Evolutionary conservation across 352 stramenopile species (phyloP).

Genomic region (Phytopythium ostracodes): DNA sequence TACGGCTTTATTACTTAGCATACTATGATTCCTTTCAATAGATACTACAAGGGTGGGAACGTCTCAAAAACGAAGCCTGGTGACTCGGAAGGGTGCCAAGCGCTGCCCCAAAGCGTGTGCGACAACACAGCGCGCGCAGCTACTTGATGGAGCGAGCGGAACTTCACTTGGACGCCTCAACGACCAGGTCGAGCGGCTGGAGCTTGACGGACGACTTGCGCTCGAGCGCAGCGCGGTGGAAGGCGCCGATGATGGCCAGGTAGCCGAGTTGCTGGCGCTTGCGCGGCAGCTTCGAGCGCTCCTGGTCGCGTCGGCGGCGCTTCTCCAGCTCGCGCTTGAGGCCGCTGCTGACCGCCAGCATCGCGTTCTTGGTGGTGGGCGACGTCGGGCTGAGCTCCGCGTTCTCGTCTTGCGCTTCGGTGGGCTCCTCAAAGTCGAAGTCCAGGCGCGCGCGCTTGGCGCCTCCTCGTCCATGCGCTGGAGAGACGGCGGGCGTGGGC

Average conservation of each 20-base stretch:
- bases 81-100: background rate
- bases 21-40: conserved; percentile 8
- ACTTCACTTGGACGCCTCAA: conserved; percentile 17
- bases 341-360: conserved; percentile 66
- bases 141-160: too few species aligned
- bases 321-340: conserved; percentile 76
- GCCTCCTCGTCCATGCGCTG: conserved; percentile 33
- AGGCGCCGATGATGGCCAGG: conserved; percentile 75
- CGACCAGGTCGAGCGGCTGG: conserved; percentile 24
- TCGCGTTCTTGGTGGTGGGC: conserved; percentile 23
- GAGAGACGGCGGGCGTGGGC: conserved; percentile 66
- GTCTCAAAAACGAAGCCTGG: conserved; percentile 5
- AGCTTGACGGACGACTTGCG: conserved; percentile 39
- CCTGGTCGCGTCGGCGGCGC: conserved; percentile 38
- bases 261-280: conserved; percentile 74
- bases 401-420: conserved; percentile 16
- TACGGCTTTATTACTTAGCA: conserved; percentile 8
- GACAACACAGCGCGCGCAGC: background rate
- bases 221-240: conserved; percentile 73
- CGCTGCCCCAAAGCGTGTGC: background rate
- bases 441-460: conserved; percentile 44
- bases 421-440: conserved; percentile 44
- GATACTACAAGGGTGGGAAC: conserved; percentile 7
- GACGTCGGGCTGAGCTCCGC: conserved; percentile 23
- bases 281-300: conserved; percentile 39